Evolutionary conservation across 148 eudicot genomes (phyloP).

Genomic region (Rhododendron ferrugineum): DNA sequence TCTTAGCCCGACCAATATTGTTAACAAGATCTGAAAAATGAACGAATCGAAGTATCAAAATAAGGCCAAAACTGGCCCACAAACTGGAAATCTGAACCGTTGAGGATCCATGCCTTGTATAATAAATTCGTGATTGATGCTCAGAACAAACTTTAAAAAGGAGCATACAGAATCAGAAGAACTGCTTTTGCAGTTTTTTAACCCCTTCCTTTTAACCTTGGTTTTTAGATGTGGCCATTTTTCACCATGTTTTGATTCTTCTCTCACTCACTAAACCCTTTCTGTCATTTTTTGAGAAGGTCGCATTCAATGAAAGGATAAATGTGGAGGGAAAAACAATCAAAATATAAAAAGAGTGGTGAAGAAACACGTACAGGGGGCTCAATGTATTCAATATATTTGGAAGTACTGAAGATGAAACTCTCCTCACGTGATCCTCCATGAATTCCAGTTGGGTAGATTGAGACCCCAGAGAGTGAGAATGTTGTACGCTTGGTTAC

Average conservation of each 20-base stretch:
- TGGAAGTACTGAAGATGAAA: background rate
- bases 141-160: background rate
- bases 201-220: background rate
- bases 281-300: background rate
- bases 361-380: conserved; percentile 3
- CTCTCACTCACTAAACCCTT: background rate
- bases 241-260: background rate
- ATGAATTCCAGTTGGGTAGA: conserved; percentile 2
- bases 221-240: background rate
- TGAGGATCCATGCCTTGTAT: background rate
- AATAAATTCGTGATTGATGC: background rate
- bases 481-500: too few species aligned
- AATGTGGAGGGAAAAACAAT: background rate
- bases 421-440: background rate
- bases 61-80: background rate
- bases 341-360: background rate
- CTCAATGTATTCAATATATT: background rate
- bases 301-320: background rate
- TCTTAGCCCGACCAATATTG: background rate
- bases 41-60: background rate
- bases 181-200: background rate
- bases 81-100: background rate
- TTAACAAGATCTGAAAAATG: background rate
- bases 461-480: background rate
- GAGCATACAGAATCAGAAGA: background rate